Evolutionary conservation across 257 asterid genomes (phyloP).

Genomic region (Handroanthus guayacan): DNA sequence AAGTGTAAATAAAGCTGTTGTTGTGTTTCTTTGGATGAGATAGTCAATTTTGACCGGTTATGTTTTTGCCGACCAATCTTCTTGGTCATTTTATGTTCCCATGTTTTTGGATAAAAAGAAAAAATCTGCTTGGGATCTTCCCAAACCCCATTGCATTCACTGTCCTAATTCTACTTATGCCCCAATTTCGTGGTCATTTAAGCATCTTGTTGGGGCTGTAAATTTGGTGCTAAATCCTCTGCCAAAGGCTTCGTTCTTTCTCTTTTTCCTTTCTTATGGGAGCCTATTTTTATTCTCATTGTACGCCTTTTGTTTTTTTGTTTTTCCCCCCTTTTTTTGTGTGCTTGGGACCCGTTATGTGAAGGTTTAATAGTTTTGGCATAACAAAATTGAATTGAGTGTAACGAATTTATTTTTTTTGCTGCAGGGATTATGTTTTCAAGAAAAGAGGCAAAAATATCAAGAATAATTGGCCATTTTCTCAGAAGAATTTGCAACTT

Average conservation of each 20-base stretch:
- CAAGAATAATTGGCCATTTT: slow-evolving; percentile 89
- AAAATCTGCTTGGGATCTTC: slow-evolving; percentile 25
- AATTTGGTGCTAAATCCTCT: slow-evolving; percentile 30
- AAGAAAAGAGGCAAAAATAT: slow-evolving; percentile 67
- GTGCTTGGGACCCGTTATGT: slow-evolving; percentile 10
- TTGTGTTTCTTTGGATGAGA: slow-evolving; percentile 28
- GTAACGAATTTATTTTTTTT: background rate
- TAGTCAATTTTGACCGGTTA: slow-evolving; percentile 41
- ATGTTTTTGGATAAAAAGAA: slow-evolving; percentile 25
- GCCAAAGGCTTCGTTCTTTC: slow-evolving; percentile 6
- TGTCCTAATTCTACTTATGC: background rate
- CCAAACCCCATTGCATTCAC: background rate
- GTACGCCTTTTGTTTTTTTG: no score
- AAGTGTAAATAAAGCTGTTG: slow-evolving; percentile 32
- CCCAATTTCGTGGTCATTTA: background rate
- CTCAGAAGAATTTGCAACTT: slow-evolving; percentile 75
- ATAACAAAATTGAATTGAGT: background rate
- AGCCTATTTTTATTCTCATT: background rate
- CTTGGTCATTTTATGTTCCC: slow-evolving; percentile 60
- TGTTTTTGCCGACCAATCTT: slow-evolving; percentile 31
- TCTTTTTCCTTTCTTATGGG: slow-evolving; percentile 14
- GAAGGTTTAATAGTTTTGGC: slow-evolving; percentile 1
- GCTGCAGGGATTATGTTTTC: slow-evolving; percentile 87
- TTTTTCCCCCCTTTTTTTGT: slow-evolving; percentile 25
- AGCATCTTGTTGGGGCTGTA: background rate